These are phyloP conservation scores for Botrytis cinerea DNA, from an alignment of 2,329 filamentous ascomycete genomes.

Conservation along the genomic window DNA sequence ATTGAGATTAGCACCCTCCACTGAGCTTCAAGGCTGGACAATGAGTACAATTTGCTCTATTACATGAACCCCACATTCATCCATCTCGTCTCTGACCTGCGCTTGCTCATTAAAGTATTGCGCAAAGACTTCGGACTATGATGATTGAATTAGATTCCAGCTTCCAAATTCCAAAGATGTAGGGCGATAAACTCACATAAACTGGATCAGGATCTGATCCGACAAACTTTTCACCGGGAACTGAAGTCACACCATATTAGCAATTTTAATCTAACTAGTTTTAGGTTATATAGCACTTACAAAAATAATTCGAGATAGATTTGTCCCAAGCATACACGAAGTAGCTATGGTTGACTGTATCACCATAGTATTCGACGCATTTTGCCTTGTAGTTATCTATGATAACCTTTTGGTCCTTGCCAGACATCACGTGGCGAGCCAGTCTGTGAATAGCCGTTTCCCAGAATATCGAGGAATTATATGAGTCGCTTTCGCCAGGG, in stretches of 20 bases:
- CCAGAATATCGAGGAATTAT: background rate
- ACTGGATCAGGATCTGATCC: background rate
- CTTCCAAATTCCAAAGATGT: background rate
- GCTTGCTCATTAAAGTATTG: background rate
- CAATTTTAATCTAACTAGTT: rapidly evolving
- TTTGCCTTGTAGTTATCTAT: background rate
- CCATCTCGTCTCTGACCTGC: background rate
- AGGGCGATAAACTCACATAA: background rate
- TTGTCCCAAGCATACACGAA: background rate
- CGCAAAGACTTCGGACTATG: background rate
- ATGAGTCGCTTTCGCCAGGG: background rate
- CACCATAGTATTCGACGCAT: background rate
- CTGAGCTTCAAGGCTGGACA: rapidly evolving
- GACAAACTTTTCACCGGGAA: background rate
- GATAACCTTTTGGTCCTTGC: background rate
- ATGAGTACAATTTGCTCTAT: background rate
- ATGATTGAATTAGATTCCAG: background rate
- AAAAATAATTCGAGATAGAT: background rate
- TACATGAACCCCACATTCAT: too few relatives aligned
- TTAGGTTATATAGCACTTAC: background rate
- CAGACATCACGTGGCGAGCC: background rate
- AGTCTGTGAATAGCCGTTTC: background rate
- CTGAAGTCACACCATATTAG: background rate
- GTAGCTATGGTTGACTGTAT: rapidly evolving
- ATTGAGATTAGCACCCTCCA: background rate